Base-by-base conservation (phyloP, 108 stramenopile genomes). In the Hondaea fermentalgiana region DNA sequence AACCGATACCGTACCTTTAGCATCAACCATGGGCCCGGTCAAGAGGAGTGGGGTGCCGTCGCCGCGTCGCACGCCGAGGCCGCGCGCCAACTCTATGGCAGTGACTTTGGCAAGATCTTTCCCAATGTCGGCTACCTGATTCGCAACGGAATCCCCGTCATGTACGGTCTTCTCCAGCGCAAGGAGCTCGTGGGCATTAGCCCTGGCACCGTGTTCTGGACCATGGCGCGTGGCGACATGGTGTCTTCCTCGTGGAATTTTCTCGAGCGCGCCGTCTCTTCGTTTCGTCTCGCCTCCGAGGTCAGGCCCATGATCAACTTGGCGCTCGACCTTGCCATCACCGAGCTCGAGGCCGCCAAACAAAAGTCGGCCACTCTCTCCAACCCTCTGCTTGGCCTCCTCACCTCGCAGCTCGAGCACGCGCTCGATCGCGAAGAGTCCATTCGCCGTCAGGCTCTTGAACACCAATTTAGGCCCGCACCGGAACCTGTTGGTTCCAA, bases 201-300 rank as follows among this genome's bases (percentile, higher is more conserved):
- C 76, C 76, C 76, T 6, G 76, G 76, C 49, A 83, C 76, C 49
- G 49, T 83, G 0, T 83, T 53, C 76, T 83, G 76, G 76, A 83
- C 76, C 28, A 83, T 83, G 45, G 76, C 76, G 23, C n/a, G 45
- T 6, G 76, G 51, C 51, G 51, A 83, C 45, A 83, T 53, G 76
- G 76, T 83, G 17, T 83, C 76, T 2, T 83, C 76, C 76, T 47
- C 76, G 76, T 83, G 76, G 76, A 83, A 83, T 23, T 83, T 83
- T 53, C 28, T 83, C 23, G 76, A 83, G 51, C 76, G 76, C 19
- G 76, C 76, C 28, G 76, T 83, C n/a, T 83, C 76, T 23, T 83
- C 76, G 6, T 83, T 83, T 53, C 76, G 76, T 6, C 49, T 53
- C 49, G 76, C 76, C 23, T 83, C 51, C 25, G 76, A 83, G 23